Evolutionary conservation across 2,329 filamentous ascomycete species (phyloP).

Genomic region (Hymenoscyphus occultus): DNA sequence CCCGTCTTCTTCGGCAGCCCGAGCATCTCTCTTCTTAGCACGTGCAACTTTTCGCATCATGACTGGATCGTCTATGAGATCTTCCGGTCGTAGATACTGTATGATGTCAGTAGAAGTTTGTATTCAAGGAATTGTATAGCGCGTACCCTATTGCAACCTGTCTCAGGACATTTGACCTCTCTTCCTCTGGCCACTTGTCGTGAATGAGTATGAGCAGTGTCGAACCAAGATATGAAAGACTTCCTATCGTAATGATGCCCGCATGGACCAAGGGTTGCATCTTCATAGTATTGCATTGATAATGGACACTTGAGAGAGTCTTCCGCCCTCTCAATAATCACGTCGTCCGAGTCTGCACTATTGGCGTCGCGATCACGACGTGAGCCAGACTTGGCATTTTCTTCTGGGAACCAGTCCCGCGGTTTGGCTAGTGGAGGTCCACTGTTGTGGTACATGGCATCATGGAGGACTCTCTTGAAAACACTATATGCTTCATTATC

Average conservation of each 20-base stretch:
- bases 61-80: constrained; percentile 56
- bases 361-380: constrained; percentile 20
- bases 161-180: constrained; percentile 57
- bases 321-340: constrained; percentile 62
- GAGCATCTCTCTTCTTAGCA: constrained; percentile 44
- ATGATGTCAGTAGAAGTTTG: constrained; percentile 3
- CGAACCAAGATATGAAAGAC: constrained; percentile 53
- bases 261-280: constrained; percentile 68
- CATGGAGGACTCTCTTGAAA: constrained; percentile 61
- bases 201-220: not conserved
- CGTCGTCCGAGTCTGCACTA: constrained; percentile 45
- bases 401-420: constrained; percentile 57
- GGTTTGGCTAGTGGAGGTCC: constrained; percentile 52
- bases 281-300: constrained; percentile 59
- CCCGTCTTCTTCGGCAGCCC: constrained; percentile 44
- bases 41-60: constrained; percentile 58
- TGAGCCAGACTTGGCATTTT: constrained; percentile 17
- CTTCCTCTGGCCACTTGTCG: constrained; percentile 21
- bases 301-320: constrained; percentile 68
- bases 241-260: constrained; percentile 69
- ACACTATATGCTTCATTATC: constrained; percentile 57
- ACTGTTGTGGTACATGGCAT: constrained; percentile 51
- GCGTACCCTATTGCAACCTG: constrained; percentile 59
- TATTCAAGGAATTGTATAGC: not conserved
- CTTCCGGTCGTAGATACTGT: constrained; percentile 48